Evolutionary conservation across 306 rosid genomes (phyloP), one percentile per base, ranked within the genome.

Genomic region (Morella rubra): DNA sequence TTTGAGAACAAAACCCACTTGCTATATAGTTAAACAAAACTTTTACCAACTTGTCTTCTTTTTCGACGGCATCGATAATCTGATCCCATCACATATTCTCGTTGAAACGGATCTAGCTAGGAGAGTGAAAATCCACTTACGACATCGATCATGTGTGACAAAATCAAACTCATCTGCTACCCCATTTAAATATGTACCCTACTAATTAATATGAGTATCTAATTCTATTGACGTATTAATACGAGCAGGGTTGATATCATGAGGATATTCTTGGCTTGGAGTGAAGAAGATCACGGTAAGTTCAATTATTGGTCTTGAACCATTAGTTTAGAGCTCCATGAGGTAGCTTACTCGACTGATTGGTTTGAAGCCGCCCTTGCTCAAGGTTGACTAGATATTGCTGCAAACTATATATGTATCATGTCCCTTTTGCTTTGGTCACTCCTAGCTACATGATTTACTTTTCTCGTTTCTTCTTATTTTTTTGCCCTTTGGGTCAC

Each of bases 201-300:
- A 55, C 22, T 45, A 32, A 32, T 69, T n/a, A n/a, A n/a, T n/a
- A 74, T 22, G 54, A 46, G 52, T 40, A 76, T 50, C 14, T 37
- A 60, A 67, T 70, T 58, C 8, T 2, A 32, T 2, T 32, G 2
- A 32, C 37, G 37, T 32, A 32, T 32, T 32, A 32, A 32, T 32
- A 32, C 37, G n/a, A n/a, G 37, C 37, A 32, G 37, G 37, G 37
- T 32, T 32, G 37, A n/a, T 51, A 14, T n/a, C 18, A n/a, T 52
- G 60, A 61, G 78, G 73, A 13, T 32, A 4, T 79, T 27, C 8
- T 62, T 75, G 83, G 80, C 75, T 37, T 71, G 52, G 16, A 70
- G 78, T 71, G 75, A 74, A 53, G 45, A 22, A 61, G 71, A 54
- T 42, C 65, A 74, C 8, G 27, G 32, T 32, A 32, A 58, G 69